phyloP scores from a whole-genome alignment of 2,329 filamentous ascomycete species.

The Trichoderma asperellum region DNA sequence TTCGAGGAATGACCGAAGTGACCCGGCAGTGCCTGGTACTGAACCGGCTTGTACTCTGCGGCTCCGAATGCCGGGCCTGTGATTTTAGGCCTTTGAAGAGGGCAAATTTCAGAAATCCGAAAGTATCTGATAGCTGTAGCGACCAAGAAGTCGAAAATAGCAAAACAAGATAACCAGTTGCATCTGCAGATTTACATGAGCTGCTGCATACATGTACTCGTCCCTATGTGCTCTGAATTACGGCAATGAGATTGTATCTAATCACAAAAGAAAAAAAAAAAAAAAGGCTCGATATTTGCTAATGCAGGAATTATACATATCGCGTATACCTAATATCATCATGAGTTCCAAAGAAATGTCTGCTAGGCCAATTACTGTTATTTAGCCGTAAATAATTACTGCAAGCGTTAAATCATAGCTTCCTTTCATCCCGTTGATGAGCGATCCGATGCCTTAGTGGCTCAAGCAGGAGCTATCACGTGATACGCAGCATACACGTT shows the following conservation, averaged over 20 bases:
- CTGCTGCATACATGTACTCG: no score
- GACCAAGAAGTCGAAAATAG: neutral
- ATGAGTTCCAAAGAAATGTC: neutral
- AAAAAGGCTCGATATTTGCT: neutral
- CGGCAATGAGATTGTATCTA: no score
- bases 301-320: neutral
- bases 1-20: neutral
- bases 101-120: neutral
- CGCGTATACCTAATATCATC: neutral
- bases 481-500: constrained; percentile 13
- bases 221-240: neutral
- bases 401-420: neutral
- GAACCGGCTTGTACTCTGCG: neutral
- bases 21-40: neutral
- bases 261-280: no score
- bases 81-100: neutral
- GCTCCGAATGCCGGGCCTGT: neutral
- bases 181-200: neutral
- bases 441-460: neutral
- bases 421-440: neutral
- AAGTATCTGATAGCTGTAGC: constrained; percentile 6
- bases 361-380: neutral
- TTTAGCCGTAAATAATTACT: neutral
- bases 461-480: constrained; percentile 7
- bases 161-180: neutral